Conservation (phyloP, 495 filamentous ascomycete genomes). For the Peziza echinospora region DNA sequence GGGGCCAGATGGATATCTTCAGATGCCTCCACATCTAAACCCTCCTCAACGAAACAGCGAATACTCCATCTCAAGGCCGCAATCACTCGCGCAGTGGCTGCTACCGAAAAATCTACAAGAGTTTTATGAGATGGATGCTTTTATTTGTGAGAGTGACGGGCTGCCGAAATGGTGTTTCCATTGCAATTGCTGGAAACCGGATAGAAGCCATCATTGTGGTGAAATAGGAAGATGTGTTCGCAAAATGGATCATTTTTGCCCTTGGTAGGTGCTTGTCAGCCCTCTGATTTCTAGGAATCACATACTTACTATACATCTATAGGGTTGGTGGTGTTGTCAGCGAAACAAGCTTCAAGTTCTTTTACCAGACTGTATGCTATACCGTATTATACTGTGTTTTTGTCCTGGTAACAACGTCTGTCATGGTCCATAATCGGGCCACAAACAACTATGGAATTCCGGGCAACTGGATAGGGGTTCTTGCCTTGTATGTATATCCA, state of each 20-base stretch:
- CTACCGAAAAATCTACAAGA: slow-evolving; percentile 11
- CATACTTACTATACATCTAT: background rate
- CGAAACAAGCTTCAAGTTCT: slow-evolving; percentile 73
- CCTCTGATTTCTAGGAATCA: too few species aligned
- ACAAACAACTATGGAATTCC: too few species aligned
- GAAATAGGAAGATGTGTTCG: slow-evolving; percentile 57
- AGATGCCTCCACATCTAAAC: background rate
- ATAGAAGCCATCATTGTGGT: slow-evolving; percentile 65
- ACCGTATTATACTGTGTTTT: slow-evolving; percentile 43
- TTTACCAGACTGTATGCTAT: slow-evolving; percentile 64
- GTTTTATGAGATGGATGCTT: slow-evolving; percentile 63
- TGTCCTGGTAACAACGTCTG: slow-evolving; percentile 35
- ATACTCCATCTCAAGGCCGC: background rate
- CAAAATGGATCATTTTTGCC: slow-evolving; percentile 91
- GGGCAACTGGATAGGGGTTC: too few species aligned
- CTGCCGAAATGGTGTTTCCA: slow-evolving; percentile 57
- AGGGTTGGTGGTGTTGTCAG: slow-evolving; percentile 76
- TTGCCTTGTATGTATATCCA: slow-evolving; percentile 7
- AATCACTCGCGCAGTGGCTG: background rate
- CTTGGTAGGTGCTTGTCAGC: slow-evolving; percentile 50
- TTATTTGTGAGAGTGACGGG: slow-evolving; percentile 60
- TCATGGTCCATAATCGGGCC: slow-evolving; percentile 24
- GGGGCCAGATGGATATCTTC: background rate
- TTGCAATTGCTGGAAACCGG: slow-evolving; percentile 66
- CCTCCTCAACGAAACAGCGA: background rate